Conservation (phyloP, 2,329 filamentous ascomycete species). For the Colletotrichum nymphaeae region DNA sequence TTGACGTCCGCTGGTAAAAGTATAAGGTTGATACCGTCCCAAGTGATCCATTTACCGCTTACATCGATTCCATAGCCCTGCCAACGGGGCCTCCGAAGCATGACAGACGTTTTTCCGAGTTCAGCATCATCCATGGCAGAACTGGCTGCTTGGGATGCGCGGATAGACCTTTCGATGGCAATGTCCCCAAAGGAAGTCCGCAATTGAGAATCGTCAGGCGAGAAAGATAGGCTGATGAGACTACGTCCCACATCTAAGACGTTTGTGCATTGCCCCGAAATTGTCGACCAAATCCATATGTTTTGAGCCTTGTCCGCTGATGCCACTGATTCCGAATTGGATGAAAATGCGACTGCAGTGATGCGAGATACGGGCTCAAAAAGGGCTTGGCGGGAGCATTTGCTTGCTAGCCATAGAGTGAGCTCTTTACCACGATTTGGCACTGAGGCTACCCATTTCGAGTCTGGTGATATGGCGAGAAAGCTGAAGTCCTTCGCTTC, state of each 20-base stretch:
- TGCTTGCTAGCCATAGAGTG: not conserved
- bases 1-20: not conserved
- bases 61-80: not conserved
- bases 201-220: not conserved
- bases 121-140: not conserved
- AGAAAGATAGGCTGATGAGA: not conserved
- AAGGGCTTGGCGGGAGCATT: not conserved
- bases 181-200: not conserved
- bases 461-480: too few species aligned
- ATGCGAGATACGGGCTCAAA: not conserved
- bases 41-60: not conserved
- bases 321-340: not conserved
- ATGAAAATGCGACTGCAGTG: not conserved
- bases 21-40: not conserved
- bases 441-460: too few species aligned
- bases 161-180: not conserved
- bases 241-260: not conserved
- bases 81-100: not conserved
- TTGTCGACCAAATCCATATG: not conserved
- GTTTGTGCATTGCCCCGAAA: not conserved
- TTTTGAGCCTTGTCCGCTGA: not conserved
- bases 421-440: too few species aligned
- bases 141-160: too few species aligned
- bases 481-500: too few species aligned
- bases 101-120: not conserved